Conservation (phyloP, 78 protist genomes). For the Dictyostelium brefeldianum region DNA sequence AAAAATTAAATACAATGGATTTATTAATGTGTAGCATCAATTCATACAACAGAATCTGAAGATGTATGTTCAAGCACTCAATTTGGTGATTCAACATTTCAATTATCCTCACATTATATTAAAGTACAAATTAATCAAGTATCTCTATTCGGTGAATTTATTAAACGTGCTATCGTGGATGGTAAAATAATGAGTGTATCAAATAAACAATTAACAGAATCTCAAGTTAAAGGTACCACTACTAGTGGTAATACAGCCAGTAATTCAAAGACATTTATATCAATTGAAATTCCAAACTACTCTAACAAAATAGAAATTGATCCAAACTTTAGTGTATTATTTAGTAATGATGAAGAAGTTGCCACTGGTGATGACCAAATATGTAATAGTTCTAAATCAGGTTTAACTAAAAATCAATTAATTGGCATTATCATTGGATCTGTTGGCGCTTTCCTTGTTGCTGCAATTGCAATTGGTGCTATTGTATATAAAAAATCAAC, state of each 20-base stretch:
- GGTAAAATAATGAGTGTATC: neutral
- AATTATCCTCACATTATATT: neutral
- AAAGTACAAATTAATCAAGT: neutral
- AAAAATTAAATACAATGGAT: neutral
- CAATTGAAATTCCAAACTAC: slow-evolving; percentile 2
- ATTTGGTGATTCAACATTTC: neutral
- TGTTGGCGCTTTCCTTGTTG: neutral
- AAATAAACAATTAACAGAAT: neutral
- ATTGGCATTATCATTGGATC: neutral
- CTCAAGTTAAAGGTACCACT: neutral
- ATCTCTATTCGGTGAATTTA: neutral
- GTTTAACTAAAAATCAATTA: neutral
- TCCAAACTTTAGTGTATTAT: slow-evolving; percentile 2
- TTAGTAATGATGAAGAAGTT: neutral
- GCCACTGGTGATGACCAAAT: neutral
- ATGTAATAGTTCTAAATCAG: neutral
- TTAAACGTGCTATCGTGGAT: neutral
- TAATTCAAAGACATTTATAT: neutral
- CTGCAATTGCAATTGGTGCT: neutral
- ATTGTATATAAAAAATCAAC: neutral
- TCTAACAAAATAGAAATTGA: neutral
- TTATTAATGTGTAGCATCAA: neutral
- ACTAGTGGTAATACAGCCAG: neutral
- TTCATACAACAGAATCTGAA: neutral
- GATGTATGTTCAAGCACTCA: neutral